Evolutionary conservation across 2,329 filamentous ascomycete genomes (phyloP).

Genomic region (Ploettnerulaceae sp.): DNA sequence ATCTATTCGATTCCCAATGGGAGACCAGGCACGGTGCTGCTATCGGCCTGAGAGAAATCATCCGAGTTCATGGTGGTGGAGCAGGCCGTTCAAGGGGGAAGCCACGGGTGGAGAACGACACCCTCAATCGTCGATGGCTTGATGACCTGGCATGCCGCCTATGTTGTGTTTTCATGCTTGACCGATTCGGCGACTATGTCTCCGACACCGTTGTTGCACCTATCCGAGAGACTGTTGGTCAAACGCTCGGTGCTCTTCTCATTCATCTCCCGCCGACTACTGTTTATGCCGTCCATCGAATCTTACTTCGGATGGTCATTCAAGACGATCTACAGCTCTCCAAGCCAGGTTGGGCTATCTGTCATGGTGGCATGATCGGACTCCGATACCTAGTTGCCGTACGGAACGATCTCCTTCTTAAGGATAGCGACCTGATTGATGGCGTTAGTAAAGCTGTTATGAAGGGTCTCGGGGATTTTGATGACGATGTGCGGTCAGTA

Average conservation of each 20-base stretch:
- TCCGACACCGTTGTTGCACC: conserved; percentile 96
- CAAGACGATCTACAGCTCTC: conserved; percentile 74
- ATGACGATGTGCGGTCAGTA: conserved; percentile 94
- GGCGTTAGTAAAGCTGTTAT: conserved; percentile 90
- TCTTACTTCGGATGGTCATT: conserved; percentile 87
- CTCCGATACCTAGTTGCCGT: conserved; percentile 93
- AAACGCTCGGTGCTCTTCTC: conserved; percentile 84
- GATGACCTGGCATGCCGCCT: conserved; percentile 93
- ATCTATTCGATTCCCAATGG: conserved; percentile 91
- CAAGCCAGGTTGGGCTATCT: conserved; percentile 83
- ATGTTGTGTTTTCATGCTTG: conserved; percentile 93
- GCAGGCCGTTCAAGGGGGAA: conserved; percentile 75
- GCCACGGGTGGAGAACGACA: conserved; percentile 68
- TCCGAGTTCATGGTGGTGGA: conserved; percentile 85
- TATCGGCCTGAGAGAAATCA: conserved; percentile 86
- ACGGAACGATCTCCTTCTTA: conserved; percentile 82
- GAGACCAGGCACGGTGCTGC: conserved; percentile 94
- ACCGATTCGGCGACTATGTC: conserved; percentile 95
- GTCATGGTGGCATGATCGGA: conserved; percentile 97
- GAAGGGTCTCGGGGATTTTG: conserved; percentile 83
- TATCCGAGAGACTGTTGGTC: conserved; percentile 90
- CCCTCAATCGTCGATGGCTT: conserved; percentile 77
- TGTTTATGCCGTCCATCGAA: conserved; percentile 78
- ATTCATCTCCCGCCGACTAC: conserved; percentile 75
- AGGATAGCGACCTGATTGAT: conserved; percentile 82